Conservation (phyloP, 371 early-diverging fungal genomes). For the Mucor circinelloides region DNA sequence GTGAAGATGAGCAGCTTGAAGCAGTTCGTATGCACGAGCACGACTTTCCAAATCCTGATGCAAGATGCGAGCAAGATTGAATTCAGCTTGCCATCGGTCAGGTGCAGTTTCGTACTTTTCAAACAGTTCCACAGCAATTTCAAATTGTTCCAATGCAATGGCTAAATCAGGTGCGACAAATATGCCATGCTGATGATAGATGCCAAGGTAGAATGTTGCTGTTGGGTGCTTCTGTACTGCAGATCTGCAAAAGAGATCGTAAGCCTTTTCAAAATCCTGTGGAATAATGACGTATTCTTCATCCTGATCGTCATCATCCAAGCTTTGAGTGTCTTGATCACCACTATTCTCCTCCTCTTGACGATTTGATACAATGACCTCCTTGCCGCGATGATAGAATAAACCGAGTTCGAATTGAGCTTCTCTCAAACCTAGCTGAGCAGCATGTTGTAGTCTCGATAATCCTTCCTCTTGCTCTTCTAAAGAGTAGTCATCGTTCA, state of each 20-base stretch:
- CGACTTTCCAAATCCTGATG: conserved; percentile 34
- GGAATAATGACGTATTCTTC: conserved; percentile 26
- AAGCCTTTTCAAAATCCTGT: conserved; percentile 40
- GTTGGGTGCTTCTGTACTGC: conserved; percentile 40
- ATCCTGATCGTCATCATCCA: background rate
- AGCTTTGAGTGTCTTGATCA: background rate
- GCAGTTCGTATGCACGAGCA: conserved; percentile 27
- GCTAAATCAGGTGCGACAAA: conserved; percentile 28
- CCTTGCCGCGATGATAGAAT: conserved; percentile 37
- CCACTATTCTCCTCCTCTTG: background rate
- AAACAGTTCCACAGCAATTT: conserved; percentile 29
- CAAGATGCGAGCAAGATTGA: conserved; percentile 40
- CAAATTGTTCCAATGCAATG: conserved; percentile 36
- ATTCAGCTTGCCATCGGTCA: conserved; percentile 46
- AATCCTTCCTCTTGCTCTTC: conserved; percentile 37
- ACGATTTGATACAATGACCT: background rate
- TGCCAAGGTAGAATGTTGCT: conserved; percentile 41
- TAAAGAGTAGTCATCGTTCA: conserved; percentile 18
- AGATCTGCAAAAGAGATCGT: conserved; percentile 41
- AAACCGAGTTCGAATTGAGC: conserved; percentile 42
- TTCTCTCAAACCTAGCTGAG: conserved; percentile 30
- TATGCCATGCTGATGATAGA: conserved; percentile 46
- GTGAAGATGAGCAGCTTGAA: conserved; percentile 30
- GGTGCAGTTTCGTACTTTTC: conserved; percentile 7
- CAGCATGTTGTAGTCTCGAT: conserved; percentile 27